Conservation (phyloP, 805 yeast genomes). For the Alloascoidea hylecoeti region DNA sequence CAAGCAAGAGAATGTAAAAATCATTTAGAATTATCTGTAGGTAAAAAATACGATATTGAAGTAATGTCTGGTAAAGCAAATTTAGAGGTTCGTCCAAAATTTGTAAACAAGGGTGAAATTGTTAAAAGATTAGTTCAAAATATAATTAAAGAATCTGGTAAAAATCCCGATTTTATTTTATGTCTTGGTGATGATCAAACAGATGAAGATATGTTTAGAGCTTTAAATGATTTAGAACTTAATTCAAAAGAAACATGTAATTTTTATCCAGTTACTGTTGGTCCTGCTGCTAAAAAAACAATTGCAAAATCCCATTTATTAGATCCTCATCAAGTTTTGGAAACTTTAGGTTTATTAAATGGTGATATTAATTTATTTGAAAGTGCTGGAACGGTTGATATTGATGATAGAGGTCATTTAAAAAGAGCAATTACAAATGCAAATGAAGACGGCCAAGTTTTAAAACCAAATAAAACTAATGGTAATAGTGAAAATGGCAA, state of each 20-base stretch:
- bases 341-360: conserved; percentile 64
- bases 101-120: conserved; percentile 94
- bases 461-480: neutral
- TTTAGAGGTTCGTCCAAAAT: conserved; percentile 90
- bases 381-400: conserved; percentile 60
- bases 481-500: neutral
- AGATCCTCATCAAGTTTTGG: conserved; percentile 76
- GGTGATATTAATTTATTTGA: conserved; percentile 73
- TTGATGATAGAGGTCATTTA: conserved; percentile 67
- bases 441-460: neutral
- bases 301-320: conserved; percentile 74
- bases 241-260: conserved; percentile 37
- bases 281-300: conserved; percentile 81
- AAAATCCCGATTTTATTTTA: conserved; percentile 68
- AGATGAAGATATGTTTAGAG: conserved; percentile 93
- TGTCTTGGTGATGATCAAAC: conserved; percentile 95
- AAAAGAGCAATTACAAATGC: neutral
- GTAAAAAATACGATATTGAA: conserved; percentile 64
- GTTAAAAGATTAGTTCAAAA: conserved; percentile 64
- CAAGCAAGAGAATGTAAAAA: conserved; percentile 67
- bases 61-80: conserved; percentile 97
- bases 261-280: conserved; percentile 78
- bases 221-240: conserved; percentile 35
- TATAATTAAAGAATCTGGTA: conserved; percentile 18
- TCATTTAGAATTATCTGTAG: conserved; percentile 46